phyloP scores from a whole-genome alignment of 257 asterid species.

The Paulownia fortunei region DNA sequence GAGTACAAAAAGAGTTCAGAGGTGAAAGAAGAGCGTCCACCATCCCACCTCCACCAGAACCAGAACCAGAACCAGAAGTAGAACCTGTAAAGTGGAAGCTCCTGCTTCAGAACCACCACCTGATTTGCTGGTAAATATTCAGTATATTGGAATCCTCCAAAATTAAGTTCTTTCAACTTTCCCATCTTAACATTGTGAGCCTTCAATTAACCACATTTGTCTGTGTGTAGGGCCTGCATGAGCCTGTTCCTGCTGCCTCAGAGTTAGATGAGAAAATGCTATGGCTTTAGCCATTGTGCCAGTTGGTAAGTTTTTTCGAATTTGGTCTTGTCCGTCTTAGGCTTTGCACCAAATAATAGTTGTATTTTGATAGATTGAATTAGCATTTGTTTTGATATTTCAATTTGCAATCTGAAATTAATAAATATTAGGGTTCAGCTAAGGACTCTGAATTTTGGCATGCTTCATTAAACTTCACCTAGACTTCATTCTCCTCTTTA shows the following conservation, averaged over 20 bases:
- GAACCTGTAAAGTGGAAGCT: constrained; percentile 69
- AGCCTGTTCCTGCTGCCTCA: constrained; percentile 76
- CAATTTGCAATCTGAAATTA: background rate
- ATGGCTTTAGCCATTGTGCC: constrained; percentile 95
- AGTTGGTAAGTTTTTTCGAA: constrained; percentile 54
- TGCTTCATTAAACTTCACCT: background rate
- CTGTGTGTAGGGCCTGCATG: constrained; percentile 63
- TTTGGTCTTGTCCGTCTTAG: background rate
- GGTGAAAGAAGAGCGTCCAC: constrained; percentile 60
- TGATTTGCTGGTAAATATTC: constrained; percentile 72
- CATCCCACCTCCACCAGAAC: constrained; percentile 61
- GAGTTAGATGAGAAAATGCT: constrained; percentile 90
- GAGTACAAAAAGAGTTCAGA: constrained; percentile 76
- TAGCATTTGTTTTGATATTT: background rate
- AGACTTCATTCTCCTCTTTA: background rate
- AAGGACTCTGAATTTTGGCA: background rate
- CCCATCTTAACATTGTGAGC: background rate
- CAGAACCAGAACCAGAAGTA: constrained; percentile 48
- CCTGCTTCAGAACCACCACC: constrained; percentile 61
- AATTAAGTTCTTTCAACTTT: background rate
- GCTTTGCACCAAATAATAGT: background rate
- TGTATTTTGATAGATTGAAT: background rate
- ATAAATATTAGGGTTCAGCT: background rate
- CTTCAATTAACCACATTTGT: constrained; percentile 18
- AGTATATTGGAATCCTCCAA: background rate